Evolutionary conservation across 495 filamentous ascomycete genomes (phyloP), one percentile per base, ranked within the genome.

Genomic region (Tetracladium setigerum): DNA sequence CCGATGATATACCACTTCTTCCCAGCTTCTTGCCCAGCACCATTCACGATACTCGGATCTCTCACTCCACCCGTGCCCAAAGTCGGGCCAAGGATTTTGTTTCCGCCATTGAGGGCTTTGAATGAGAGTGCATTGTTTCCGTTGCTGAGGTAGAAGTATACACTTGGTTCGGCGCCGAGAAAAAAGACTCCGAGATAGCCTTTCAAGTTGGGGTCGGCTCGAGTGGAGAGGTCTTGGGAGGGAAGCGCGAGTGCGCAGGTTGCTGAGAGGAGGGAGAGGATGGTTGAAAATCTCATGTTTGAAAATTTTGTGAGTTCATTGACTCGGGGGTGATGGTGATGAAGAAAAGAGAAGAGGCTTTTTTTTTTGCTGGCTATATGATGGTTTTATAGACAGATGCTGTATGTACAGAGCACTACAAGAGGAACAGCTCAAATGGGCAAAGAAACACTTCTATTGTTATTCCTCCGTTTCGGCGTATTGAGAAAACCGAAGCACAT

Each of bases 1-100:
- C 72, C 71, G 16, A 77, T 63, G 33, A 76, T 76, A 38, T 73
- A 76, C 71, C 72, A 76, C 56, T 75, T 77, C 59, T 62, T 64
- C 0, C 65, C 72, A 0, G 63, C 70, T 33, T 77, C 72, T 6
- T 27, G 49, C 6, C 72, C 71, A 10, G 68, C 70, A 3, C 73
- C 72, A n/a, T 62, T 50, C 15, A 74, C 58, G 4, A 74, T 61
- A 12, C 65, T 62, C 0, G 72, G 74, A 33, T 76, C 72, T 16
- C 74, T 60, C 0, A 76, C 67, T 9, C 72, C 74, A 12, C 62
- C 62, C 2, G 72, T 76, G 14, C 72, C 72, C 44, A 67, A 65
- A 5, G 70, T 75, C 0, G 72, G 72, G 40, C 55, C 67, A 22
- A 74, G 52, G 44, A 77, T 60, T 1, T 72, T 70, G n/a, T 62